Conservation (phyloP, 139 green algal genomes). For the Prasinococcaceae sp. region DNA sequence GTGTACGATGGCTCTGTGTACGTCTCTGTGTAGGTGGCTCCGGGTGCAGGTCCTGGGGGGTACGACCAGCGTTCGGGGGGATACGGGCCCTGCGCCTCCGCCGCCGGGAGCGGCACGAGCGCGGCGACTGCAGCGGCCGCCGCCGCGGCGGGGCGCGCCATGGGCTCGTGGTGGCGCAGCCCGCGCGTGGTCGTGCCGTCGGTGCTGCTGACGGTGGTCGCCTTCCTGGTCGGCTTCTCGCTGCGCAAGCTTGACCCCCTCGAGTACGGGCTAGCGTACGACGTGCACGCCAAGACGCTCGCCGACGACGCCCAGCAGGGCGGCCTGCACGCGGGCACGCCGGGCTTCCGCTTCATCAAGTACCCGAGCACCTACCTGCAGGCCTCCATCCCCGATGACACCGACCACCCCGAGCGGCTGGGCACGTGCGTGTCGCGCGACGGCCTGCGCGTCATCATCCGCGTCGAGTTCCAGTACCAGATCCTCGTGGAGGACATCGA, state of each 20-base stretch:
- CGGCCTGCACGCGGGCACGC: neutral
- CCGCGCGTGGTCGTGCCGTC: too few species aligned
- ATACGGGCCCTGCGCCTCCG: too few species aligned
- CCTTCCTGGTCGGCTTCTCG: neutral
- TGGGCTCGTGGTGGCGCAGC: too few species aligned
- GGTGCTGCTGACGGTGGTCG: neutral
- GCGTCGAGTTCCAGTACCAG: neutral
- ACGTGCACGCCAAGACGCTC: neutral
- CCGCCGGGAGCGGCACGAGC: too few species aligned
- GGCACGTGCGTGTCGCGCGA: slow-evolving; percentile 1
- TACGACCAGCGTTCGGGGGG: too few species aligned
- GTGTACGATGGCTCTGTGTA: too few species aligned
- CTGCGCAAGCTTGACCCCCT: neutral
- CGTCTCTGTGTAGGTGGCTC: too few species aligned
- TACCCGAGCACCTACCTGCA: neutral
- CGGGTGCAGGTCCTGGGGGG: too few species aligned
- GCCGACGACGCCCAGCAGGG: neutral
- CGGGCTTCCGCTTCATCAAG: slow-evolving; percentile 1
- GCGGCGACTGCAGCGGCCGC: too few species aligned
- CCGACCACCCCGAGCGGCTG: neutral
- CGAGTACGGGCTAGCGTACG: neutral
- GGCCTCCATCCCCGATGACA: neutral
- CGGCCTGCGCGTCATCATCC: neutral
- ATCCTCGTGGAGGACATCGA: neutral
- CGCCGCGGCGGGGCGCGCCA: too few species aligned